Percentiles rank a stretch among this genome's conserved stretches.
These are phyloP conservation scores for Ceratorhiza oryzae-sativae DNA, from an alignment of 1,284 basidiomycete species.

Conservation along the genomic window DNA sequence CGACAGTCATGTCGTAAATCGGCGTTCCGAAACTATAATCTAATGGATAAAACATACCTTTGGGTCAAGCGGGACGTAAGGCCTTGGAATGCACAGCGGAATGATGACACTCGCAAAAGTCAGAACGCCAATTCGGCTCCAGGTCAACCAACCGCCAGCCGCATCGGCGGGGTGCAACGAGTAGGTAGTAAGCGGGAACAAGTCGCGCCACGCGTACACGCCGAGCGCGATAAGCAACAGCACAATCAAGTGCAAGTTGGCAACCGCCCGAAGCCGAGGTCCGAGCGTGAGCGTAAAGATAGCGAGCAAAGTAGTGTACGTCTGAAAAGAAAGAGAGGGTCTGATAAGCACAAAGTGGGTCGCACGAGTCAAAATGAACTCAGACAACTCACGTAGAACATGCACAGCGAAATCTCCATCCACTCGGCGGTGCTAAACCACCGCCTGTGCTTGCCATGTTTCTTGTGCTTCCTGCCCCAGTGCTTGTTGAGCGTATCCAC, in stretches of 20 bases:
- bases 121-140: conserved; percentile 53
- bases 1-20: conserved; percentile 42
- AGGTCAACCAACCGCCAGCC: conserved; percentile 52
- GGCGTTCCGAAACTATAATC: too few relatives aligned
- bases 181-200: conserved; percentile 67
- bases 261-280: conserved; percentile 17
- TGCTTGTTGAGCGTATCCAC: conserved; percentile 37
- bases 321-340: conserved; percentile 41
- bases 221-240: conserved; percentile 55
- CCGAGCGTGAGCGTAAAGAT: conserved; percentile 38
- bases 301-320: conserved; percentile 46
- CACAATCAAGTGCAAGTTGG: conserved; percentile 50
- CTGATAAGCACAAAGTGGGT: background rate
- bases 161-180: conserved; percentile 54
- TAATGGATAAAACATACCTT: conserved; percentile 17
- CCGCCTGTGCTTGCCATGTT: conserved; percentile 26
- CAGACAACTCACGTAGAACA: conserved; percentile 40
- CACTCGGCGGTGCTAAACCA: conserved; percentile 42
- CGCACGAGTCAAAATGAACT: background rate
- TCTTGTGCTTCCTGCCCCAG: conserved; percentile 40
- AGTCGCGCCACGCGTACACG: conserved; percentile 67
- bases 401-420: conserved; percentile 41
- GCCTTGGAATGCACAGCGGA: conserved; percentile 58
- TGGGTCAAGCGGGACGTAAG: conserved; percentile 56
- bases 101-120: conserved; percentile 54